These are phyloP conservation scores for Candida manassasensis DNA, from an alignment of 805 yeast genomes.

Conservation along the genomic window DNA sequence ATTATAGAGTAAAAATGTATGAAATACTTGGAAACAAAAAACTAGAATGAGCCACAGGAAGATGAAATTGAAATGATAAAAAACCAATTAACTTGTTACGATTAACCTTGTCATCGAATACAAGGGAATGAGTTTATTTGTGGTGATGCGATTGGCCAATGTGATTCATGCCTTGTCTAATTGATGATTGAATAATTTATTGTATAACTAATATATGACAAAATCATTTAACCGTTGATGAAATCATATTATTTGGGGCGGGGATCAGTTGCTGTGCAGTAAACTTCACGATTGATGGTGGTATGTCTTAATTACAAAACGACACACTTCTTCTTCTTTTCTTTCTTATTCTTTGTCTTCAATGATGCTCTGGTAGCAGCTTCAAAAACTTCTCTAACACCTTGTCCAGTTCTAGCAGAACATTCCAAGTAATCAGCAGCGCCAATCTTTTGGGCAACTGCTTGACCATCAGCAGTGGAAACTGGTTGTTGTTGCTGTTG, in stretches of 20 bases:
- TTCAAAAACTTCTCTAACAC: constrained; percentile 90
- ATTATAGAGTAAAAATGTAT: neutral
- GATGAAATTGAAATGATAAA: neutral
- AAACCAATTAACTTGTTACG: neutral
- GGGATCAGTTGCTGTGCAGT: too few species aligned
- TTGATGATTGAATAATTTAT: neutral
- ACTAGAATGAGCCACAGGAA: neutral
- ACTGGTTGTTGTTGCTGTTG: constrained; percentile 79
- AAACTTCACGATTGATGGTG: too few species aligned
- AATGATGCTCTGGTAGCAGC: constrained; percentile 90
- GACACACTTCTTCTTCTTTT: constrained; percentile 67
- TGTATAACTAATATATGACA: too few species aligned
- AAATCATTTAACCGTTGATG: too few species aligned
- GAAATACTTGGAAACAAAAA: neutral
- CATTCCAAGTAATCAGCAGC: constrained; percentile 86
- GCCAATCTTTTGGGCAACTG: constrained; percentile 84
- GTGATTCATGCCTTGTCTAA: neutral
- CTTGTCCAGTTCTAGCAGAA: constrained; percentile 86
- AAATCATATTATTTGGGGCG: too few species aligned
- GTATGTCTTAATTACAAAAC: too few species aligned
- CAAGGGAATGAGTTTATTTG: neutral
- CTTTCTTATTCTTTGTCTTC: constrained; percentile 55
- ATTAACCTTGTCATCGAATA: neutral
- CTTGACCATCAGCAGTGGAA: constrained; percentile 74
- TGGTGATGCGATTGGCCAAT: neutral